These are phyloP conservation scores for Plasmodium knowlesi DNA, from an alignment of 169 alveolate species.

Conservation along the genomic window DNA sequence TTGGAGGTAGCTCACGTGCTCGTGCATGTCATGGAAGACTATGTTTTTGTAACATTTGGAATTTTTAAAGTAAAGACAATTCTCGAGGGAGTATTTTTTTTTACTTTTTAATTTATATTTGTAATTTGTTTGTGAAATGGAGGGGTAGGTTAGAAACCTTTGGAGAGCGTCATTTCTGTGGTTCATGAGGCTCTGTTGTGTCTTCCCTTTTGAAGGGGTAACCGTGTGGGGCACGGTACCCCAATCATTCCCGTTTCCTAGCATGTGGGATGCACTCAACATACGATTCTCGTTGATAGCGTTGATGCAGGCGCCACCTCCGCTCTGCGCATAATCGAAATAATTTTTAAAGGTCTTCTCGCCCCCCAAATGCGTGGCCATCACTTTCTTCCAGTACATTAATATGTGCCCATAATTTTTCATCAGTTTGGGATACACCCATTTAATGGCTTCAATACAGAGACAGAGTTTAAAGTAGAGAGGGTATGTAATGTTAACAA, in stretches of 20 bases:
- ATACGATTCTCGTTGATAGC: not conserved
- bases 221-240: not conserved
- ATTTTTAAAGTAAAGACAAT: constrained; percentile 34
- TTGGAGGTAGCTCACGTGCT: constrained; percentile 23
- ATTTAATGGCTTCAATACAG: constrained; percentile 23
- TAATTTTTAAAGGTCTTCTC: constrained; percentile 47
- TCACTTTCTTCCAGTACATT: constrained; percentile 58
- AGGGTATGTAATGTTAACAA: constrained; percentile 5
- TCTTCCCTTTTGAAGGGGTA: not conserved
- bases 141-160: constrained; percentile 31
- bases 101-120: constrained; percentile 45
- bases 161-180: not conserved
- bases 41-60: constrained; percentile 12
- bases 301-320: too few species aligned
- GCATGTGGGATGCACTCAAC: not conserved
- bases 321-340: constrained; percentile 12
- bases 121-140: constrained; percentile 57
- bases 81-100: constrained; percentile 3
- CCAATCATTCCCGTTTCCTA: not conserved
- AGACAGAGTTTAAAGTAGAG: constrained; percentile 24
- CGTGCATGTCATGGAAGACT: constrained; percentile 28
- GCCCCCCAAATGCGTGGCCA: not conserved
- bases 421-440: constrained; percentile 7
- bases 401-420: constrained; percentile 40
- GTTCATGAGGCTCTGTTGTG: not conserved